These are phyloP conservation scores for Phlebiopsis flavidoalba DNA, from an alignment of 768 basidiomycete species.

Conservation along the genomic window DNA sequence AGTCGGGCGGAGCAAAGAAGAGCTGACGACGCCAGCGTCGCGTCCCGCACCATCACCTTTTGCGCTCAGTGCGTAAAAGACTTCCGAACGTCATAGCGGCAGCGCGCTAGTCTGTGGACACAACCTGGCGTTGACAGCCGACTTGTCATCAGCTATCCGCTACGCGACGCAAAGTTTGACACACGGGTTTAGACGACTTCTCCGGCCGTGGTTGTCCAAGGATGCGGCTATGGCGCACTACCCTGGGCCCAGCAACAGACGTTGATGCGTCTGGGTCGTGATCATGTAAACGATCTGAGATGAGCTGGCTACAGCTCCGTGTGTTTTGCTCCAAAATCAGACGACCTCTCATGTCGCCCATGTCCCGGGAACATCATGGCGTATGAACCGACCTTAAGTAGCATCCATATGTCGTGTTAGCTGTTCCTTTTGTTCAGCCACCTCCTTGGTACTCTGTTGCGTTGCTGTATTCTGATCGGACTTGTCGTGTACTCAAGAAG, in stretches of 20 bases:
- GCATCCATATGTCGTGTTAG: neutral
- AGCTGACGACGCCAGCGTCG: slow-evolving; percentile 18
- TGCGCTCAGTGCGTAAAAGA: too few relatives aligned
- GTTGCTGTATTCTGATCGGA: slow-evolving; percentile 10
- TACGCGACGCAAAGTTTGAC: too few relatives aligned
- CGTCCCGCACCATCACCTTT: slow-evolving; percentile 30
- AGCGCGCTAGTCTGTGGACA: slow-evolving; percentile 83
- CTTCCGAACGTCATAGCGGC: slow-evolving; percentile 41
- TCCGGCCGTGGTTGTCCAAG: too few relatives aligned
- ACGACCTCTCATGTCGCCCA: neutral
- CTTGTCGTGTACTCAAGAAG: slow-evolving; percentile 8
- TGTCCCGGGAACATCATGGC: neutral
- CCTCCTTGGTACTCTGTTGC: slow-evolving; percentile 1
- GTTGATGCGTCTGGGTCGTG: neutral
- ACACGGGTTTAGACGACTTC: too few relatives aligned
- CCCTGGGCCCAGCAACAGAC: slow-evolving; percentile 9
- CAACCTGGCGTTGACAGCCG: slow-evolving; percentile 77
- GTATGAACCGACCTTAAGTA: neutral
- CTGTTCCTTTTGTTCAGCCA: neutral
- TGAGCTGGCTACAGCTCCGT: too few relatives aligned
- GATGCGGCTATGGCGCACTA: slow-evolving; percentile 13
- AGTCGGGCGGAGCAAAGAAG: slow-evolving; percentile 49
- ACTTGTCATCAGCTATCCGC: slow-evolving; percentile 79
- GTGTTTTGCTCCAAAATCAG: neutral
- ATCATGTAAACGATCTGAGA: too few relatives aligned